These are phyloP conservation scores for Pythium aphanidermatum DNA, from an alignment of 352 stramenopile species.

Conservation along the genomic window DNA sequence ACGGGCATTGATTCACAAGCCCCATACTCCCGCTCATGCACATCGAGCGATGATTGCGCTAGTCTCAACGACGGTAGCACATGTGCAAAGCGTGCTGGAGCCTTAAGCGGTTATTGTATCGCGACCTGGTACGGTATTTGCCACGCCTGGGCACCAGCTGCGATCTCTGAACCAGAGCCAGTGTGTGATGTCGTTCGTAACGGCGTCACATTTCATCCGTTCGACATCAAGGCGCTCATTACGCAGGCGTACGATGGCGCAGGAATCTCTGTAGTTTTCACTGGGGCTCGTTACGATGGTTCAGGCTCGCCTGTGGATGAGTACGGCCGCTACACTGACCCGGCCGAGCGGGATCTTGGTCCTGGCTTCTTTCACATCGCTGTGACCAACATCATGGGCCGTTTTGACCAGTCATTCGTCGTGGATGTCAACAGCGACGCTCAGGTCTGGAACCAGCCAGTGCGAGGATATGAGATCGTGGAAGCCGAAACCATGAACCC, in stretches of 20 bases:
- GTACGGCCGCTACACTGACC: constrained; percentile 37
- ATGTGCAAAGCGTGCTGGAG: constrained; percentile 5
- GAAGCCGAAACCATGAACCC: constrained; percentile 28
- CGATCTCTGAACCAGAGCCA: constrained; percentile 3
- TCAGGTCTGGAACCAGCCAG: constrained; percentile 55
- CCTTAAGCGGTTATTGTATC: constrained; percentile 5
- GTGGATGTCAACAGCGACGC: constrained; percentile 29
- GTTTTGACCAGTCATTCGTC: constrained; percentile 29
- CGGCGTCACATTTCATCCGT: constrained; percentile 15
- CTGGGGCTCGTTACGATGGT: constrained; percentile 29
- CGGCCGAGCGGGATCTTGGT: constrained; percentile 38
- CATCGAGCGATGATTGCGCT: not conserved
- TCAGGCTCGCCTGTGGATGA: constrained; percentile 20
- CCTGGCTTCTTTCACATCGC: too few relatives aligned
- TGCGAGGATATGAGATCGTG: constrained; percentile 34
- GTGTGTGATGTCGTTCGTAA: constrained; percentile 29
- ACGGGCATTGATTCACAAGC: constrained; percentile 3
- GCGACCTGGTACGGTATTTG: constrained; percentile 9
- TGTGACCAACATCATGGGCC: constrained; percentile 46
- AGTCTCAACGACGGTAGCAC: not conserved
- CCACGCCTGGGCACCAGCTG: constrained; percentile 9
- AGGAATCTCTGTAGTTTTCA: constrained; percentile 32
- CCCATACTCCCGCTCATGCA: not conserved
- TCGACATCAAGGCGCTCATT: constrained; percentile 17
- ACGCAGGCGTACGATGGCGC: constrained; percentile 14